phyloP scores from a whole-genome alignment of 2,329 filamentous ascomycete species.

The Fusarium secorum region DNA sequence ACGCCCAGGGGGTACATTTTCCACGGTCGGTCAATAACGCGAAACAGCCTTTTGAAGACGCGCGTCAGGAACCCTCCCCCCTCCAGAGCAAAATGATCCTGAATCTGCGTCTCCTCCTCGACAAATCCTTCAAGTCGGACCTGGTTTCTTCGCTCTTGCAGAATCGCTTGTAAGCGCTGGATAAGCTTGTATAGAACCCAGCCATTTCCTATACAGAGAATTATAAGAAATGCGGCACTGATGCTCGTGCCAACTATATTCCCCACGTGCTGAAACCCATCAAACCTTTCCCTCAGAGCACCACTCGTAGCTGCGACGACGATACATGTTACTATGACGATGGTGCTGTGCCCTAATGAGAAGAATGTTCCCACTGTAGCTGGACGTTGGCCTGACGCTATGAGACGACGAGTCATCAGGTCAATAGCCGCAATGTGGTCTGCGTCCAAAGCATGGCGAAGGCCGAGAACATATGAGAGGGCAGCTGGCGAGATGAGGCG shows the following conservation, averaged over 20 bases:
- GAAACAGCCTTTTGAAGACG: slow-evolving; percentile 78
- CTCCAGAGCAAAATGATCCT: slow-evolving; percentile 70
- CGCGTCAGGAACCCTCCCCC: slow-evolving; percentile 78
- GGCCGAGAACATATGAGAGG: slow-evolving; percentile 85
- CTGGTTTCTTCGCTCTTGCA: slow-evolving; percentile 49
- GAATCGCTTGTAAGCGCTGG: slow-evolving; percentile 69
- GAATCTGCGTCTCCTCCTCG: slow-evolving; percentile 33
- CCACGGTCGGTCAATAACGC: slow-evolving; percentile 78
- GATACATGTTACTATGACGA: slow-evolving; percentile 88
- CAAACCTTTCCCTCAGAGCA: slow-evolving; percentile 81
- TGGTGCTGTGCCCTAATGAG: slow-evolving; percentile 90
- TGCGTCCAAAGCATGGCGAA: slow-evolving; percentile 96
- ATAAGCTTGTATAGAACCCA: slow-evolving; percentile 86
- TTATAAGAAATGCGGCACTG: slow-evolving; percentile 80
- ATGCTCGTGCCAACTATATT: slow-evolving; percentile 90
- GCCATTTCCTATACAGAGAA: slow-evolving; percentile 83
- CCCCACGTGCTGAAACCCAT: slow-evolving; percentile 79
- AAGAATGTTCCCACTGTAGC: slow-evolving; percentile 96
- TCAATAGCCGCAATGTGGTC: slow-evolving; percentile 90
- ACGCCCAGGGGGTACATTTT: slow-evolving; percentile 95
- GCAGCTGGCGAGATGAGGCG: slow-evolving; percentile 80
- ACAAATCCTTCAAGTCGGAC: slow-evolving; percentile 41
- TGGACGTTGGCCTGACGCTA: slow-evolving; percentile 84
- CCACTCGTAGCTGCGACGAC: slow-evolving; percentile 91
- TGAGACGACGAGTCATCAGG: slow-evolving; percentile 88